phyloP scores from a whole-genome alignment of 805 yeast genomes.

The Hanseniaspora pseudoguilliermondii region DNA sequence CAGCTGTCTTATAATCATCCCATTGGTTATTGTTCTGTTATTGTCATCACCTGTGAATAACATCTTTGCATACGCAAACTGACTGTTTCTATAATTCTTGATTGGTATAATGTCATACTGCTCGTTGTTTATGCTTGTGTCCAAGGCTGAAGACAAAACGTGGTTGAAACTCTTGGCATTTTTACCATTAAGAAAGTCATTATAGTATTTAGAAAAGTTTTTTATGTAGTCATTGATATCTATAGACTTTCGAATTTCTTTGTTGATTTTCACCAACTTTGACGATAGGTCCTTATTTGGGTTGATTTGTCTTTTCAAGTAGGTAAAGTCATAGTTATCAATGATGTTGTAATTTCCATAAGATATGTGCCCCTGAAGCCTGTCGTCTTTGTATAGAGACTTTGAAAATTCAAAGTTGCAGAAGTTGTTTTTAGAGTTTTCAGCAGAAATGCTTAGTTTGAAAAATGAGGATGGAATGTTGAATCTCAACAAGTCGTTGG shows the following conservation, averaged over 20 bases:
- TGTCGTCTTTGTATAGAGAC: background rate
- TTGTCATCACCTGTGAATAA: conserved; percentile 53
- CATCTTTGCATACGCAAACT: conserved; percentile 71
- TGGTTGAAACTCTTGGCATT: background rate
- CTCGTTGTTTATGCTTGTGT: background rate
- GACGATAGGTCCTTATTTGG: background rate
- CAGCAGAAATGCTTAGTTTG: conserved; percentile 5
- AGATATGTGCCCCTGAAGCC: conserved; percentile 1
- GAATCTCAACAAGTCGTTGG: conserved; percentile 15
- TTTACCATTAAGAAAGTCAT: conserved; percentile 4
- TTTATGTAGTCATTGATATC: background rate
- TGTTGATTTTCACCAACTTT: background rate
- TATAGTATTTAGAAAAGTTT: background rate
- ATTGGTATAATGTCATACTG: background rate
- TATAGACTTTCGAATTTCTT: background rate
- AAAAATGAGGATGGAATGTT: conserved; percentile 2
- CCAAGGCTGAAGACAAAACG: background rate
- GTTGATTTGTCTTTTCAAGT: background rate
- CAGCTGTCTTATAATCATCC: conserved; percentile 61
- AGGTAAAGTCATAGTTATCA: background rate
- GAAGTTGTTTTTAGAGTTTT: background rate
- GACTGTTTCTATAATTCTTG: conserved; percentile 19
- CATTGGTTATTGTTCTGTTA: conserved; percentile 56
- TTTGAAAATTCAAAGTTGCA: conserved; percentile 7
- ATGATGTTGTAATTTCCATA: conserved; percentile 1